Conservation (phyloP, 116 monocot species). For the Phalaenopsis hybrid region DNA sequence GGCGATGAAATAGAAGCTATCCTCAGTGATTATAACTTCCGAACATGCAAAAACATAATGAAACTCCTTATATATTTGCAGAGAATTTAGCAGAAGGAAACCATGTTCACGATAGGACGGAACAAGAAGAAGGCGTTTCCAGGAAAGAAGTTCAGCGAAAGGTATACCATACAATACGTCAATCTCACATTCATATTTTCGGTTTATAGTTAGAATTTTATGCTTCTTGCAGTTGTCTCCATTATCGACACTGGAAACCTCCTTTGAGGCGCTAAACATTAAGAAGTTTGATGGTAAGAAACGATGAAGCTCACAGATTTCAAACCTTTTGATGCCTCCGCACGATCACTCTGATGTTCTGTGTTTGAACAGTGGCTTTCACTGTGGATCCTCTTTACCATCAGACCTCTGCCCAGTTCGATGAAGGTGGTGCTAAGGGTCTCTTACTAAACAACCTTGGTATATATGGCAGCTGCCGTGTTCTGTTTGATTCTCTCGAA, state of each 20-base stretch:
- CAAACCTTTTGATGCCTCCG: background rate
- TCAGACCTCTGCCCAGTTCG: conserved; percentile 97
- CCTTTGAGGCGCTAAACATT: conserved; percentile 88
- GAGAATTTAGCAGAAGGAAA: conserved; percentile 32
- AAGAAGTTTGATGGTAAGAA: conserved; percentile 89
- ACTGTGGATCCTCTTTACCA: conserved; percentile 98
- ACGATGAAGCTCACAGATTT: conserved; percentile 1
- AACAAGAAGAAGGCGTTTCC: conserved; percentile 24
- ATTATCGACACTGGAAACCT: conserved; percentile 78
- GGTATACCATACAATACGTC: conserved; percentile 25
- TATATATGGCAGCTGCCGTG: conserved; percentile 76
- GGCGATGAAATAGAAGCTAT: background rate
- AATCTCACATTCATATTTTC: background rate
- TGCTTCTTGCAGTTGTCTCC: conserved; percentile 68
- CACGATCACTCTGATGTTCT: conserved; percentile 4
- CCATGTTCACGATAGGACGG: conserved; percentile 9
- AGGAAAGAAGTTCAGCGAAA: conserved; percentile 66
- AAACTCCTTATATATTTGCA: conserved; percentile 9
- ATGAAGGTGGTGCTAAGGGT: conserved; percentile 99
- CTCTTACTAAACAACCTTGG: conserved; percentile 88
- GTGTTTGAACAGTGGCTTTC: conserved; percentile 65
- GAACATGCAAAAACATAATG: background rate
- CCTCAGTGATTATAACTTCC: background rate
- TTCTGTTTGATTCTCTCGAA: conserved; percentile 96
- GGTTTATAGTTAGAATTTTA: background rate